Conservation (phyloP, 352 stramenopile genomes). For the Plasmopara viticola region DNA sequence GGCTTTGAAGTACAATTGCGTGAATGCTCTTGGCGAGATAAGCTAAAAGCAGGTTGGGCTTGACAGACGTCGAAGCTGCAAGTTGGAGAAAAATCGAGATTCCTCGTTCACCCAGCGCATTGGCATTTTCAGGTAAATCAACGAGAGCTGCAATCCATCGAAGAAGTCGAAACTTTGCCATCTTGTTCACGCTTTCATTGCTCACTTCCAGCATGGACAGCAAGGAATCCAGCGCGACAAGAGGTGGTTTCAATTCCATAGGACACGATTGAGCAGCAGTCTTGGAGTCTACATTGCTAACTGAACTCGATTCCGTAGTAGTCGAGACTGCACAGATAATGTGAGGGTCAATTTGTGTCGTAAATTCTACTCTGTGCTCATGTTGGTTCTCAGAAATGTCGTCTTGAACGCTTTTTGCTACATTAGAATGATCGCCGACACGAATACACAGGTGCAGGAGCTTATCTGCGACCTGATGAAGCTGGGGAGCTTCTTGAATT, state of each 20-base stretch:
- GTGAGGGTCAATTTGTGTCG: constrained; percentile 14
- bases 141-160: constrained; percentile 48
- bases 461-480: constrained; percentile 57
- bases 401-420: neutral
- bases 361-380: neutral
- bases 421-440: constrained; percentile 1
- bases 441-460: constrained; percentile 43
- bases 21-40: constrained; percentile 43
- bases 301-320: neutral
- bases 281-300: neutral
- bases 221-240: constrained; percentile 32
- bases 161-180: constrained; percentile 36
- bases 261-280: neutral
- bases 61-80: constrained; percentile 8
- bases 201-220: constrained; percentile 31
- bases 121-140: constrained; percentile 32
- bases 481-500: constrained; percentile 17
- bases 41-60: constrained; percentile 30
- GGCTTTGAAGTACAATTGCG: constrained; percentile 28
- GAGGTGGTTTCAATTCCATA: constrained; percentile 19
- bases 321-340: constrained; percentile 19
- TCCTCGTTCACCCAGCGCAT: constrained; percentile 30
- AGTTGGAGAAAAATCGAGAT: constrained; percentile 33
- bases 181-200: constrained; percentile 3
- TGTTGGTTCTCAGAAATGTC: neutral